Evolutionary conservation across 1,284 basidiomycete species (phyloP).

Genomic region (Ganoderma meredithae): DNA sequence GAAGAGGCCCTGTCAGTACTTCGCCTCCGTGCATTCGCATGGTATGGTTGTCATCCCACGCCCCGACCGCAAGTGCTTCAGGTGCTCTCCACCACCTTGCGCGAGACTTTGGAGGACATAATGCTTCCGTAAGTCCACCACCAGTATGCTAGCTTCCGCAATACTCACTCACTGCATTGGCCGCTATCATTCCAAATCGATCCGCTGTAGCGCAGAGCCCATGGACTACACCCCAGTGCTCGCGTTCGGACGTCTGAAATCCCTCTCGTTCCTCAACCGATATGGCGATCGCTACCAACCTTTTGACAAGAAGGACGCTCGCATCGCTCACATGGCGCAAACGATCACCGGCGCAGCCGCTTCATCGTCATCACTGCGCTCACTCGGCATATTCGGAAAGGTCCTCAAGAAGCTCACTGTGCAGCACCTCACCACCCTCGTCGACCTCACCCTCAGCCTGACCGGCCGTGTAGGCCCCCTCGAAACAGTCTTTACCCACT

Average conservation of each 20-base stretch:
- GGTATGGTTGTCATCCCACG: neutral
- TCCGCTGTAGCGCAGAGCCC: neutral
- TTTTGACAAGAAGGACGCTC: no score
- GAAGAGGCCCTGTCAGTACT: neutral
- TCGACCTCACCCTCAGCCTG: neutral
- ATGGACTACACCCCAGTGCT: neutral
- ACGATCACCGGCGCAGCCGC: neutral
- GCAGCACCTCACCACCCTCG: neutral
- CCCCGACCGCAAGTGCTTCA: neutral
- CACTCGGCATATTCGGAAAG: neutral
- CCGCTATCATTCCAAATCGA: neutral
- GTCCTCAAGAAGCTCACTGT: neutral
- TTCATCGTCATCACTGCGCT: neutral
- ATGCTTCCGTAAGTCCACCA: neutral
- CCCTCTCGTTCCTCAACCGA: neutral
- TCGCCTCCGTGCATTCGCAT: neutral
- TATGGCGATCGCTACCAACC: neutral
- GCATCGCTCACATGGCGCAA: neutral
- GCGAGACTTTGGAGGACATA: neutral
- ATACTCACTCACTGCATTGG: no score
- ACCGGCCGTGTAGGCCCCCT: neutral
- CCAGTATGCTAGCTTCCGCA: neutral
- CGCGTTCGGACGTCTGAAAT: neutral
- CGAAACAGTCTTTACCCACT: neutral
- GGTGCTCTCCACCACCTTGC: neutral